Conservation (phyloP, 2,329 filamentous ascomycete species). For the Xylaria digitata region DNA sequence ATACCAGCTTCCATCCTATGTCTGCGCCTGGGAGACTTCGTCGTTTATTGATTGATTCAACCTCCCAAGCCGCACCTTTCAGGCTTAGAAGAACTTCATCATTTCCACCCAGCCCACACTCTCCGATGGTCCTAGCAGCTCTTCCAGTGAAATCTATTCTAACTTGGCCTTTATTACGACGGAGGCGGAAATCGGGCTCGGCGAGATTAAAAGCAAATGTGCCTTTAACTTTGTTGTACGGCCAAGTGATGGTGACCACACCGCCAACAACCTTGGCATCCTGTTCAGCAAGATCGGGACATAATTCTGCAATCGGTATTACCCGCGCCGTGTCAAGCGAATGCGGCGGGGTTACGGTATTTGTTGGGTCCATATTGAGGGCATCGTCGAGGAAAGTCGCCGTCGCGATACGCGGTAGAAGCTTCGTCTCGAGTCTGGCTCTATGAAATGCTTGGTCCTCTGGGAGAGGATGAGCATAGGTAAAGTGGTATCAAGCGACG, state of each 20-base stretch:
- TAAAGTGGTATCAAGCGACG: slow-evolving; percentile 8
- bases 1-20: slow-evolving; percentile 70
- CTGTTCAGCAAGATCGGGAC: slow-evolving; percentile 58
- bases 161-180: slow-evolving; percentile 81
- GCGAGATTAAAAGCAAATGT: slow-evolving; percentile 83
- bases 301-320: slow-evolving; percentile 67
- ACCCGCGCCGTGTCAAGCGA: slow-evolving; percentile 47
- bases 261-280: slow-evolving; percentile 68
- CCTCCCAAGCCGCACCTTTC: slow-evolving; percentile 74
- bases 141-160: slow-evolving; percentile 79
- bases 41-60: slow-evolving; percentile 60
- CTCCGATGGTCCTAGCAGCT: slow-evolving; percentile 75
- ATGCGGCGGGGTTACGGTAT: slow-evolving; percentile 35
- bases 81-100: slow-evolving; percentile 79
- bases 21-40: slow-evolving; percentile 60
- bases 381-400: slow-evolving; percentile 40
- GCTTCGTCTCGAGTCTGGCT: slow-evolving; percentile 17
- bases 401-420: slow-evolving; percentile 18
- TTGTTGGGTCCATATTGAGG: slow-evolving; percentile 42
- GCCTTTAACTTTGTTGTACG: slow-evolving; percentile 81
- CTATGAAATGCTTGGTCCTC: slow-evolving; percentile 7
- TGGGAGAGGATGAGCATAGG: slow-evolving; percentile 17
- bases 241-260: slow-evolving; percentile 88
- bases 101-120: slow-evolving; percentile 77
- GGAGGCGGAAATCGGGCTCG: slow-evolving; percentile 84